Conservation (phyloP, 2,329 filamentous ascomycete genomes). For the Phoma herbarum region DNA sequence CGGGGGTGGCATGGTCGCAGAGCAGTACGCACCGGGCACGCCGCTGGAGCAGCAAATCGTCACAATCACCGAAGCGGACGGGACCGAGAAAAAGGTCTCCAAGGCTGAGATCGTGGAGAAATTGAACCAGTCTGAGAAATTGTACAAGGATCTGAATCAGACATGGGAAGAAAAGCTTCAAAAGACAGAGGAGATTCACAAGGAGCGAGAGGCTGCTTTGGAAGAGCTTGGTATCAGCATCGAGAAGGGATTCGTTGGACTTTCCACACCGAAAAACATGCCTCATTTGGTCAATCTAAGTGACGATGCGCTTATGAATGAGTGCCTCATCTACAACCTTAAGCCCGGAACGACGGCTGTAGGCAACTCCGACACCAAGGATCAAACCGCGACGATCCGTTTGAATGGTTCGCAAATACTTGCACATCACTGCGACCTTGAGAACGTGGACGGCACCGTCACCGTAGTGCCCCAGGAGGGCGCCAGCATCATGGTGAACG, state of each 20-base stretch:
- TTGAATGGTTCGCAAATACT: conserved; percentile 94
- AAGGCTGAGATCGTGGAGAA: conserved; percentile 99
- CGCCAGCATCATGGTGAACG: conserved; percentile 99
- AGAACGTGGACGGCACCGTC: conserved; percentile 92
- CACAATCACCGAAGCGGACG: conserved; percentile 87
- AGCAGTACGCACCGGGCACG: conserved; percentile 90
- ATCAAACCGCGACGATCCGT: conserved; percentile 81
- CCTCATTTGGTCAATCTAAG: conserved; percentile 97
- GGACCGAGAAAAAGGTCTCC: conserved; percentile 90
- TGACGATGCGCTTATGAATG: conserved; percentile 80
- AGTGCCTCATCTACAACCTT: conserved; percentile 97
- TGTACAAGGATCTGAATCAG: conserved; percentile 94
- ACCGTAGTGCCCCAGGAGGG: conserved; percentile 87
- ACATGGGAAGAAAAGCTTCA: conserved; percentile 97
- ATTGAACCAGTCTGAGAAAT: conserved; percentile 93
- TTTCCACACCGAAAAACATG: conserved; percentile 98
- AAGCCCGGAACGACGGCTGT: conserved; percentile 95
- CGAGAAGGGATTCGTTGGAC: conserved; percentile 94
- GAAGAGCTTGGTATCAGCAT: conserved; percentile 99
- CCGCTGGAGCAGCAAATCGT: conserved; percentile 96
- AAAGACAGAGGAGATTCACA: conserved; percentile 97
- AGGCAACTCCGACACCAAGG: conserved; percentile 88
- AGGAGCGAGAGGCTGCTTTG: conserved; percentile 91
- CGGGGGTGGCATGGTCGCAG: conserved; percentile 62
- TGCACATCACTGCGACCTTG: conserved; percentile 91